Percentiles rank a stretch among this genome's conserved stretches.
phyloP scores from a whole-genome alignment of 495 filamentous ascomycete genomes.

The Hyaloscypha variabilis region DNA sequence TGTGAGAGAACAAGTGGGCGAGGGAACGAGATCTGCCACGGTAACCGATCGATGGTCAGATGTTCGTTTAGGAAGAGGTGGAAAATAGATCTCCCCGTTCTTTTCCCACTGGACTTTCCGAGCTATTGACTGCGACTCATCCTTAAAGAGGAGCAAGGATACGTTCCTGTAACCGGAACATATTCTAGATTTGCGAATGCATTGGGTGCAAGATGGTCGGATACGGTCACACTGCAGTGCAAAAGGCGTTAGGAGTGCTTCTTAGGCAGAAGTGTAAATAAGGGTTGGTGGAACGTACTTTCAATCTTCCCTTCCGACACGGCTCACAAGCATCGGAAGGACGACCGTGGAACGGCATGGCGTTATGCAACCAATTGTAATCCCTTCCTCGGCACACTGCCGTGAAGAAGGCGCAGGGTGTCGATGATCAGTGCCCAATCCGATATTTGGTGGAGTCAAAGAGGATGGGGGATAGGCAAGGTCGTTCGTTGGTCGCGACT shows the following conservation, averaged over 20 bases:
- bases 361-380: slow-evolving; percentile 5
- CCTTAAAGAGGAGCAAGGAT: slow-evolving; percentile 12
- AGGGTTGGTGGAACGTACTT: slow-evolving; percentile 8
- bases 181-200: slow-evolving; percentile 12
- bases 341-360: slow-evolving; percentile 12
- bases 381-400: background rate
- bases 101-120: slow-evolving; percentile 16
- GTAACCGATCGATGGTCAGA: background rate
- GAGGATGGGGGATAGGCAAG: too few species aligned
- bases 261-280: slow-evolving; percentile 2
- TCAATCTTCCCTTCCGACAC: slow-evolving; percentile 15
- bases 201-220: slow-evolving; percentile 16
- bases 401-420: background rate
- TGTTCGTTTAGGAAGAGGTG: slow-evolving; percentile 8
- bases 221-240: slow-evolving; percentile 15
- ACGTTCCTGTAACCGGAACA: slow-evolving; percentile 14
- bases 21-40: slow-evolving; percentile 7
- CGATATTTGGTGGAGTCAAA: slow-evolving; percentile 3
- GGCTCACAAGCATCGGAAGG: slow-evolving; percentile 14
- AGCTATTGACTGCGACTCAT: slow-evolving; percentile 17
- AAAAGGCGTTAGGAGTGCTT: slow-evolving; percentile 8
- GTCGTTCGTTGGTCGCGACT: too few species aligned
- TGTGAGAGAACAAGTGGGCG: slow-evolving; percentile 12
- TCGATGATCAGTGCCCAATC: background rate
- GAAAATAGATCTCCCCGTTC: slow-evolving; percentile 12